Evolutionary conservation across 148 eudicot genomes (phyloP), one percentile per base, ranked within the genome.

Genomic region (Bassia scoparia): DNA sequence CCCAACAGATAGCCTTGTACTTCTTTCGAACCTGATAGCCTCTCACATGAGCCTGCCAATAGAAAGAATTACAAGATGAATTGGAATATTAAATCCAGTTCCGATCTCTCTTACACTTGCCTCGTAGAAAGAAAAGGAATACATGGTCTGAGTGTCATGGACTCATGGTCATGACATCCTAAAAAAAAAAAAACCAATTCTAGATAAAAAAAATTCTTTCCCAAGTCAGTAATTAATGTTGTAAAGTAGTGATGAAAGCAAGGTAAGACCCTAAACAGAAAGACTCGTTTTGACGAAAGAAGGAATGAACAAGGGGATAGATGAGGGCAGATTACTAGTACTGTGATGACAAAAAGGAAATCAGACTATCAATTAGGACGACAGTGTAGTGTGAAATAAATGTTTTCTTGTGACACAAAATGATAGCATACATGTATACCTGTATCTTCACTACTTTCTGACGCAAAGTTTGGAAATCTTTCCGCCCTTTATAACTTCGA

Each of bases 371-470:
- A 21, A 44, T 5, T 23, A 38, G 13, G 49, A 44, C 20, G 38
- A n/a, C 72, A 24, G 15, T 5, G 34, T 11, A 64, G 37, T 7
- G 18, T 14, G 58, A 24, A 43, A 75, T 14, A 64, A 64, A 18
- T n/a, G n/a, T n/a, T n/a, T n/a, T n/a, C n/a, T n/a, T n/a, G n/a
- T n/a, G 65, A 3, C 7, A 59, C 38, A 67, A 23, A 20, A 46
- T 64, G 55, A 61, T 29, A 34, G 46, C 38, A 56, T 29, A 72
- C 6, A n/a, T 49, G 24, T 60, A 29, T 70, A 95, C 98, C 98
- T 95, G 98, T 84, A 95, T 91, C 86, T 87, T 95, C 71, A 95
- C 98, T 54, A 89, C 97, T 89, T 95, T 91, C 77, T 85, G 87
- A 70, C 97, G 89, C 54, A 89, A 66, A 23, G 98, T 56, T 41